These are phyloP conservation scores for Talaromyces marneffei DNA, from an alignment of 2,329 filamentous ascomycete genomes.

Conservation along the genomic window DNA sequence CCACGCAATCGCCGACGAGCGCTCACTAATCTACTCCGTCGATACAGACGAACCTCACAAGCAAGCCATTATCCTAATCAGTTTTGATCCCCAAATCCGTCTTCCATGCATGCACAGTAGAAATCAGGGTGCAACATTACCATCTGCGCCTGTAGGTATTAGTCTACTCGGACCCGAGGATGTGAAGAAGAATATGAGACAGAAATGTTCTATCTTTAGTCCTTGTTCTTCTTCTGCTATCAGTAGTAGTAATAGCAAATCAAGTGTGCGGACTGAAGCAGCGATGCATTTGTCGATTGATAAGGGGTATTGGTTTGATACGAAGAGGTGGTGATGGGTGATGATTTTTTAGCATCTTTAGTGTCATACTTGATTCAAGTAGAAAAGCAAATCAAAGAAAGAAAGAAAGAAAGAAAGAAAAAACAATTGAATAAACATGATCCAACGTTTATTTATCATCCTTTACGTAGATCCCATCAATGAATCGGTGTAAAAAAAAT, in stretches of 20 bases:
- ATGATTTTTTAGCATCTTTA: not conserved
- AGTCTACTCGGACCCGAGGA: not conserved
- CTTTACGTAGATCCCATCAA: not conserved
- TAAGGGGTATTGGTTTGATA: constrained; percentile 14
- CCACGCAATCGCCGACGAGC: constrained; percentile 34
- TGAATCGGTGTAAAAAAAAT: not conserved
- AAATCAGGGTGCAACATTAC: not conserved
- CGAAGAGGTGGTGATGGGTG: not conserved
- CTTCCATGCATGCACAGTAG: constrained; percentile 22
- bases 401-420: too few relatives aligned
- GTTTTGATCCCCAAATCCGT: constrained; percentile 35
- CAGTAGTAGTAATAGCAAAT: not conserved
- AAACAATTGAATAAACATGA: not conserved
- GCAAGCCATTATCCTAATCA: constrained; percentile 34
- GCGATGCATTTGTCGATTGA: constrained; percentile 14
- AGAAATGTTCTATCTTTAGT: not conserved
- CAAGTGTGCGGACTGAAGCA: constrained; percentile 6
- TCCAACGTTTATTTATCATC: not conserved
- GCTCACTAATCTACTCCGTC: constrained; percentile 37
- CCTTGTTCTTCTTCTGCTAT: not conserved
- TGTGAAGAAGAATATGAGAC: not conserved
- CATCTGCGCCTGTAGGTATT: not conserved
- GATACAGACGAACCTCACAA: constrained; percentile 16
- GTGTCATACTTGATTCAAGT: not conserved
- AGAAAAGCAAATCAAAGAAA: not conserved